Evolutionary conservation across 768 basidiomycete species (phyloP), one percentile per base, ranked within the genome.

Genomic region (Tylopilus sp.): DNA sequence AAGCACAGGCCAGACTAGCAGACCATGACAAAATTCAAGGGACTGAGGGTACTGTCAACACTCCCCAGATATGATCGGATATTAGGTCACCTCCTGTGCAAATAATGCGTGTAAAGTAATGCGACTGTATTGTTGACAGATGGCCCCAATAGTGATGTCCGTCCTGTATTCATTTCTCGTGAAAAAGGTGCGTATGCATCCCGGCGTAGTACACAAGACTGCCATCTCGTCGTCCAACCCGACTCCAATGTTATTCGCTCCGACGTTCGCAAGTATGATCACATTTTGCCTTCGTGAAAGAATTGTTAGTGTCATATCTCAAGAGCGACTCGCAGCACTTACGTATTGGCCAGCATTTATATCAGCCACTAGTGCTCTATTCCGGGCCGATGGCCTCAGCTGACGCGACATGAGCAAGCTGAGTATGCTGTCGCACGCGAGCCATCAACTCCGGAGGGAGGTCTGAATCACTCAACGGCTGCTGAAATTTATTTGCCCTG

Each of bases 11-110:
- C 10, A 93, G 92, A 58, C 74, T 88, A 28, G 88, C 91, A 1
- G 94, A 96, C 66, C 94, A 96, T 59, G 78, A 84, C 55, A 92
- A 91, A 71, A 87, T 92, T 44, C 84, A 83, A 62, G 90, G 91
- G n/a, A 85, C 80, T 41, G 84, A 85, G 31, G 83, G 84, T 10
- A 76, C 74, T 54, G 74, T 82, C 57, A 81, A 70, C 54, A 66
- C 75, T 33, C 75, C 82, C 8, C 77, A 77, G 55, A 65, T 61
- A 37, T 74, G 14, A 9, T 33, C 31, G 31, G 31, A 33, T 9
- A 33, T 33, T 9, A 33, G 31, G 16, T 33, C 31, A n/a, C n/a
- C n/a, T n/a, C n/a, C n/a, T n/a, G n/a, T n/a, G n/a, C n/a, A n/a
- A n/a, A n/a, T n/a, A n/a, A n/a, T n/a, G n/a, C n/a, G n/a, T n/a